Evolutionary conservation across 306 rosid species (phyloP).

Genomic region (Glycine tomentella): DNA sequence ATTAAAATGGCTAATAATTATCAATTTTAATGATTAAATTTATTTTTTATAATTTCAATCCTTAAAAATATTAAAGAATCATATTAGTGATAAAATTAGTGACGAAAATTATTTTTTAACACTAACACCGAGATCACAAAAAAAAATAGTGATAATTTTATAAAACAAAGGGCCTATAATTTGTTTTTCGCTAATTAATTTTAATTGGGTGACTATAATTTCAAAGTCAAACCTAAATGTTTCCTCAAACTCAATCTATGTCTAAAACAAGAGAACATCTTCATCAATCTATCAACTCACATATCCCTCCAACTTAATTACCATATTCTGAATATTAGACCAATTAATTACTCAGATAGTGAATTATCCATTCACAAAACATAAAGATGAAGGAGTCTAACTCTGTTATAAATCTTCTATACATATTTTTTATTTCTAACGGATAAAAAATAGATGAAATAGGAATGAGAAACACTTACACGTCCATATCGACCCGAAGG

Average conservation of each 20-base stretch:
- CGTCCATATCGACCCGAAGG: constrained; percentile 94
- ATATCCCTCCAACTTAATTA: neutral
- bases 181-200: no score
- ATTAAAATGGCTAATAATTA: neutral
- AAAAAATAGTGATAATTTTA: no score
- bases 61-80: no score
- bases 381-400: neutral
- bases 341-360: neutral
- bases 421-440: no score
- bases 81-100: no score
- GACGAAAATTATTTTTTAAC: no score
- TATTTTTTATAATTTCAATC: no score
- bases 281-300: neutral
- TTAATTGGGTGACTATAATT: neutral
- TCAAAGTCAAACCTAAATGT: neutral
- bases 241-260: neutral
- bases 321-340: neutral
- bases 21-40: neutral
- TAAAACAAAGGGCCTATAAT: no score
- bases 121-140: no score
- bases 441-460: neutral
- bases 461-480: constrained; percentile 57
- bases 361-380: neutral
- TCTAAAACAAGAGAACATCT: neutral
- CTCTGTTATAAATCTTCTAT: no score